These are phyloP conservation scores for Nakataea oryzae DNA, from an alignment of 2,329 filamentous ascomycete species.

Conservation along the genomic window DNA sequence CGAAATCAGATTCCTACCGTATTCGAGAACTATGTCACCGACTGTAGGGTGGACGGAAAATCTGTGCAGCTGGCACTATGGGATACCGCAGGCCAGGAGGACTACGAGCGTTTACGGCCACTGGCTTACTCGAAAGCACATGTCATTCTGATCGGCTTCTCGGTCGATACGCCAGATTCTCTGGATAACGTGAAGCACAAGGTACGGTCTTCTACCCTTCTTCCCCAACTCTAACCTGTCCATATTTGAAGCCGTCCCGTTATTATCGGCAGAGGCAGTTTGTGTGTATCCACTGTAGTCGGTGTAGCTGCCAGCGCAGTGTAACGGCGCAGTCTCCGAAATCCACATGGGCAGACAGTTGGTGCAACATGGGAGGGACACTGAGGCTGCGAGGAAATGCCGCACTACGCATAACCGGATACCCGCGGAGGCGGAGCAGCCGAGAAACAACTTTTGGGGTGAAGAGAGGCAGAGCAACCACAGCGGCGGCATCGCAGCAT, in stretches of 20 bases:
- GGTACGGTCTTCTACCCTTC: conserved; percentile 33
- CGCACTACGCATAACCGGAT: background rate
- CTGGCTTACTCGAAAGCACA: conserved; percentile 96
- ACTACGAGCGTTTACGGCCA: conserved; percentile 91
- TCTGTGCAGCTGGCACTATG: conserved; percentile 96
- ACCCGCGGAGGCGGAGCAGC: no score
- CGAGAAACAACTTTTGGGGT: background rate
- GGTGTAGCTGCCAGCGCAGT: background rate
- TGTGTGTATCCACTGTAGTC: background rate
- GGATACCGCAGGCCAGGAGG: conserved; percentile 99
- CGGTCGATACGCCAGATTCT: conserved; percentile 89
- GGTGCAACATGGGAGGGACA: background rate
- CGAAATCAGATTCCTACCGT: conserved; percentile 73
- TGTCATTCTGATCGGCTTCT: conserved; percentile 92
- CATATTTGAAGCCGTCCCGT: background rate
- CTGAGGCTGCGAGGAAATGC: background rate
- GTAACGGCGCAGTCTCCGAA: conserved; percentile 2
- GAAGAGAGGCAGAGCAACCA: background rate
- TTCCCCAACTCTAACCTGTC: background rate
- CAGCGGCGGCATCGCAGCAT: no score
- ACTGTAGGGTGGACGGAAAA: conserved; percentile 95
- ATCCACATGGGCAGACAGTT: background rate
- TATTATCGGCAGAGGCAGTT: background rate
- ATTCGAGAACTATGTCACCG: conserved; percentile 98
- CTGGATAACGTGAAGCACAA: conserved; percentile 98